Percentiles rank a stretch among this genome's conserved stretches.
Evolutionary conservation across 371 early-diverging fungal genomes (phyloP).

Genomic region (Mucor piriformis): DNA sequence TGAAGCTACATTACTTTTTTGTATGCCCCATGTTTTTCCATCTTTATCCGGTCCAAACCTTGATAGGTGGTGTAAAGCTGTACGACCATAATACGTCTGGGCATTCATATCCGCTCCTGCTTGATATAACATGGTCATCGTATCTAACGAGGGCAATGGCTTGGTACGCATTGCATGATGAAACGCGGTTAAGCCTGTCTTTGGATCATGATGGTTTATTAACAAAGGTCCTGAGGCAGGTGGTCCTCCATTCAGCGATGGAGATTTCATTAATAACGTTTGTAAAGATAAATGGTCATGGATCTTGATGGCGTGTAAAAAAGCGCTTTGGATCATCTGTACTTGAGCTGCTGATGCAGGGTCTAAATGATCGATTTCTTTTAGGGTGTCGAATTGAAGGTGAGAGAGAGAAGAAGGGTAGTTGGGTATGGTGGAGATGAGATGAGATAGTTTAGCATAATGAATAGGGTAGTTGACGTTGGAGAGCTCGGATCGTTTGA

Average conservation of each 20-base stretch:
- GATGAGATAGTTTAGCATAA: conserved; percentile 54
- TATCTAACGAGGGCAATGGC: conserved; percentile 63
- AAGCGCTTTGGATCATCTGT: conserved; percentile 50
- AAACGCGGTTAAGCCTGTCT: conserved; percentile 65
- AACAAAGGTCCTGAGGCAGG: conserved; percentile 28
- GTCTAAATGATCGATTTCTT: conserved; percentile 42
- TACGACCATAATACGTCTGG: conserved; percentile 65
- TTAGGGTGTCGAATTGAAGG: conserved; percentile 42
- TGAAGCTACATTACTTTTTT: conserved; percentile 29
- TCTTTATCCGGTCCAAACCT: conserved; percentile 56
- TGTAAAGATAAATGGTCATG: conserved; percentile 64
- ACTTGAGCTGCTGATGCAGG: conserved; percentile 36
- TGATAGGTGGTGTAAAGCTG: conserved; percentile 65
- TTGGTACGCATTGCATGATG: conserved; percentile 69
- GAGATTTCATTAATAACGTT: conserved; percentile 54
- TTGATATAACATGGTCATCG: conserved; percentile 62
- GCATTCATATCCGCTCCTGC: conserved; percentile 73
- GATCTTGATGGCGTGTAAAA: conserved; percentile 61
- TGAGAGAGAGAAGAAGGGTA: conserved; percentile 51
- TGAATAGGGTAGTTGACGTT: conserved; percentile 29
- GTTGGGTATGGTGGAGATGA: conserved; percentile 50
- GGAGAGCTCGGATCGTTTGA: conserved; percentile 52
- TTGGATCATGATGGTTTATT: conserved; percentile 65
- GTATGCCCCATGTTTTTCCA: conserved; percentile 47
- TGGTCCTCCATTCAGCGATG: conserved; percentile 19